Conservation (phyloP, 805 yeast genomes). For the Kurtzmaniella cleridarum region DNA sequence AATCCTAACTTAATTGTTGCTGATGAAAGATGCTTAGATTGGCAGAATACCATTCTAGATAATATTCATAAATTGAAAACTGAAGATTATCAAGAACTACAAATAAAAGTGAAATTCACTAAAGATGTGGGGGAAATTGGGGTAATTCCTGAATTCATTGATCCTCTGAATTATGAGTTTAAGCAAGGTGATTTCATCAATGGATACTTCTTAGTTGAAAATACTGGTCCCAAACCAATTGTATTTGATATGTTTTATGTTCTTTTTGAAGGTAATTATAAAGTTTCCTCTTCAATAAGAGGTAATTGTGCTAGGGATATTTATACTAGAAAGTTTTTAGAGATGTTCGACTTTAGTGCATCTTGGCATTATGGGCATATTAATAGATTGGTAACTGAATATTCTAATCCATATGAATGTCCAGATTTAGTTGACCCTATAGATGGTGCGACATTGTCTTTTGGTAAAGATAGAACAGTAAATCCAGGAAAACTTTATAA, state of each 20-base stretch:
- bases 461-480: slow-evolving; percentile 11
- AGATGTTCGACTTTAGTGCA: slow-evolving; percentile 49
- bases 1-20: slow-evolving; percentile 20
- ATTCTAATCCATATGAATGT: slow-evolving; percentile 10
- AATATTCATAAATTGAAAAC: slow-evolving; percentile 30
- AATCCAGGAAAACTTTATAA: slow-evolving; percentile 16
- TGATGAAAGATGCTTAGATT: slow-evolving; percentile 25
- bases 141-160: slow-evolving; percentile 20
- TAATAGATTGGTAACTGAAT: slow-evolving; percentile 26
- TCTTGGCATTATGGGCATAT: slow-evolving; percentile 39
- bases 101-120: slow-evolving; percentile 27
- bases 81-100: slow-evolving; percentile 20
- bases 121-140: slow-evolving; percentile 27
- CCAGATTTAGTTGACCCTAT: slow-evolving; percentile 17
- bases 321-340: slow-evolving; percentile 31
- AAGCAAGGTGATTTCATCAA: slow-evolving; percentile 63
- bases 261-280: slow-evolving; percentile 47
- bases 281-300: slow-evolving; percentile 10
- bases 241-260: slow-evolving; percentile 61
- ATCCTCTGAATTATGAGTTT: slow-evolving; percentile 41
- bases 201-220: slow-evolving; percentile 48
- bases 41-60: slow-evolving; percentile 36
- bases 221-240: slow-evolving; percentile 34
- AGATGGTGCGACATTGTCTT: slow-evolving; percentile 19
- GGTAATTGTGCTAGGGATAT: slow-evolving; percentile 11